Base-by-base conservation (phyloP, 2,329 filamentous ascomycete species). In the Knufia petricola region DNA sequence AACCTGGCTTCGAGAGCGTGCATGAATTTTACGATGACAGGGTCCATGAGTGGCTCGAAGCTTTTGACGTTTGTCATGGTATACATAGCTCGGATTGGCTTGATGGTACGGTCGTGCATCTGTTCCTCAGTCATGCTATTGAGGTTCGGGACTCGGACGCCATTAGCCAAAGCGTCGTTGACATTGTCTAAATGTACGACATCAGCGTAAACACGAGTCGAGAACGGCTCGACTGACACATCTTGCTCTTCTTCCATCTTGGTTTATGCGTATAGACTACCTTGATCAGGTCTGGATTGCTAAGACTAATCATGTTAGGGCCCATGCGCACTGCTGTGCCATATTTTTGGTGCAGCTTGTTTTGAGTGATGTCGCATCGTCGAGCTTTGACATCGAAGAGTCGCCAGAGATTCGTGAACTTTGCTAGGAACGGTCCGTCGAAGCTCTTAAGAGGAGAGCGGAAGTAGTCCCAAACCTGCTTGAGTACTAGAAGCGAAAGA, bases 401-500 rank as follows among this genome's bases (percentile, higher is more conserved):
- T 8, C 63, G 63, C 66, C 65, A 69, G 3, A 69, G 45, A 12
- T 66, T 64, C 4, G 66, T 66, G 58, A 60, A 67, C 53, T 58
- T 62, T 56, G 52, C 55, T 7, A 57, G 43, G 23, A 57, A 50
- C 4, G 57, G 58, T 13, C 58, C 58, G 13, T 36, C 32, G 32
- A 36, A 36, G 6, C 13, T 4, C 6, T n/a, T 7, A n/a, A 36
- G 32, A 6, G 32, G 32, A 8, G 32, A 36, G 6, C 32, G 15
- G 13, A 36, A 7, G 32, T 36, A n/a, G 15, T 17, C 32, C 6
- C 6, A 7, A 7, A 36, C 6, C 32, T 36, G 6, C 32, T 36
- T 36, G 10, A 36, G 15, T 4, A 36, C 32, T 4, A 36, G 4
- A n/a, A 36, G 32, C 15, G 32, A 7, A n/a, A 36, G 7, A n/a